Percentiles rank a stretch among this genome's conserved stretches.
These are phyloP conservation scores for Posidonia australis DNA, from an alignment of 106 monocot species.

Conservation along the genomic window DNA sequence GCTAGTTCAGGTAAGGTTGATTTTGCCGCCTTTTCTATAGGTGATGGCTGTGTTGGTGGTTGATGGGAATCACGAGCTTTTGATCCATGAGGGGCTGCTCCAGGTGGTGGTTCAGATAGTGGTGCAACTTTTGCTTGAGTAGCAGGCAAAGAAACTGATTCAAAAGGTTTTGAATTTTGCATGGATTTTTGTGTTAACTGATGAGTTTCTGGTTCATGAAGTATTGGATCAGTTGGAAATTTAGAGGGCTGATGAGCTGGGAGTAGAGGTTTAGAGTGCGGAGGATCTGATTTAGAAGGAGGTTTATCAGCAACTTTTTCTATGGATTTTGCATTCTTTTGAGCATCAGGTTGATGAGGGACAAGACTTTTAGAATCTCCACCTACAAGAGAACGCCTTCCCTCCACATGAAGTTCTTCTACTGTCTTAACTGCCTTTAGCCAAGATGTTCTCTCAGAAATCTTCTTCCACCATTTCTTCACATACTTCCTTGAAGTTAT, in stretches of 20 bases:
- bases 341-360: background rate
- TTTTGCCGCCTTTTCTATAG: too few relatives aligned
- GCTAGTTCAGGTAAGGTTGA: too few relatives aligned
- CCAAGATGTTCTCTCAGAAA: constrained; percentile 46
- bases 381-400: background rate
- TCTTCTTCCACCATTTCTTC: constrained; percentile 42
- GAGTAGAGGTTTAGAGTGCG: too few relatives aligned
- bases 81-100: background rate
- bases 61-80: background rate
- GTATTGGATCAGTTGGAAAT: background rate
- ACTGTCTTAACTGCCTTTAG: constrained; percentile 21
- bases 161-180: background rate
- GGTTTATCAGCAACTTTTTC: too few relatives aligned
- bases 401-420: background rate
- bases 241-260: background rate
- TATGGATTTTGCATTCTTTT: background rate
- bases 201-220: background rate
- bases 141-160: background rate
- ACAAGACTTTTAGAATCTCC: background rate
- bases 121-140: background rate
- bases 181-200: background rate
- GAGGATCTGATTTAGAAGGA: background rate
- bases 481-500: constrained; percentile 50
- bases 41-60: too few relatives aligned
- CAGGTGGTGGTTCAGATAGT: background rate